Evolutionary conservation across 73 alveolate genomes (phyloP).

Genomic region (Paramecium tetraurelia): DNA sequence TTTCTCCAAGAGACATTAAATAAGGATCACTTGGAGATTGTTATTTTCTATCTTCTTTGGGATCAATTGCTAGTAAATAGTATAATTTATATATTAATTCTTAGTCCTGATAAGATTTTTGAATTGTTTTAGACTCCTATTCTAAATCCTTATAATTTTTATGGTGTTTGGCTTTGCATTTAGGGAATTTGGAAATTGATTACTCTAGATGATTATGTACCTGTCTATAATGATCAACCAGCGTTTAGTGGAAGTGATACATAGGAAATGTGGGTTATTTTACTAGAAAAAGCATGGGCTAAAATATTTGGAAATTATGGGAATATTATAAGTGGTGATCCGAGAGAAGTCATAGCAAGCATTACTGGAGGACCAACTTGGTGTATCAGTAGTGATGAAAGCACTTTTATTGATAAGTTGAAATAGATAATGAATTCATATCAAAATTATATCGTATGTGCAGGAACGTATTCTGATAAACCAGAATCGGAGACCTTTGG

Average conservation of each 20-base stretch:
- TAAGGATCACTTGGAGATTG: slow-evolving; percentile 88
- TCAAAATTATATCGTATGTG: slow-evolving; percentile 77
- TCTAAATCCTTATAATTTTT: slow-evolving; percentile 76
- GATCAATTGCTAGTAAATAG: slow-evolving; percentile 69
- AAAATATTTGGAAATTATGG: slow-evolving; percentile 93
- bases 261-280: slow-evolving; percentile 94
- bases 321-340: slow-evolving; percentile 83
- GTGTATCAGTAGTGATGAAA: slow-evolving; percentile 72
- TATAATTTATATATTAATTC: background rate
- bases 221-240: slow-evolving; percentile 70
- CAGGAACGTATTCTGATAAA: slow-evolving; percentile 71
- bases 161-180: slow-evolving; percentile 76
- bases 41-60: slow-evolving; percentile 77
- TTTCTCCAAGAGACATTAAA: slow-evolving; percentile 78
- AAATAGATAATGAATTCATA: slow-evolving; percentile 62
- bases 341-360: slow-evolving; percentile 83
- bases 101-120: background rate
- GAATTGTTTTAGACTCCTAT: slow-evolving; percentile 71
- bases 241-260: slow-evolving; percentile 87
- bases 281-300: slow-evolving; percentile 99
- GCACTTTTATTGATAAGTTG: slow-evolving; percentile 75
- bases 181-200: slow-evolving; percentile 81
- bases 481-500: slow-evolving; percentile 63
- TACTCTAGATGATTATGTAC: slow-evolving; percentile 92
- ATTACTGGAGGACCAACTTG: slow-evolving; percentile 92